Evolutionary conservation across 1,284 basidiomycete species (phyloP).

Genomic region (Inonotus hispidus): DNA sequence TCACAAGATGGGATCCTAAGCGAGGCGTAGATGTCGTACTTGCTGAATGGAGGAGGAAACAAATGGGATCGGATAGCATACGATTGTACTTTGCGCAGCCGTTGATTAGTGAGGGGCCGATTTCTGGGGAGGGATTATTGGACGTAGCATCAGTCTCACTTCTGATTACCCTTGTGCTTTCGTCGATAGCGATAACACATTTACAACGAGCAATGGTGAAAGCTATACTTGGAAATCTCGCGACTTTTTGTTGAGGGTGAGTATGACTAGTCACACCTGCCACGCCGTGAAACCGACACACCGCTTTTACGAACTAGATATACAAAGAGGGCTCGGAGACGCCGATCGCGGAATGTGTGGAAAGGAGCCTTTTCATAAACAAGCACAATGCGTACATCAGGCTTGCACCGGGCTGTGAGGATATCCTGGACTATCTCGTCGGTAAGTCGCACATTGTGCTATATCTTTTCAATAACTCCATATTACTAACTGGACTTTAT

Average conservation of each 20-base stretch:
- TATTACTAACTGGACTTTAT: no score
- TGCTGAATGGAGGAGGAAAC: constrained; percentile 2
- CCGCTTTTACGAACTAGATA: background rate
- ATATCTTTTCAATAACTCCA: no score
- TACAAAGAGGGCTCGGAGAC: background rate
- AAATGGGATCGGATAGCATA: background rate
- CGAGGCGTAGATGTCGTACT: background rate
- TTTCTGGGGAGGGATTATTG: background rate
- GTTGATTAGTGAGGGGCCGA: background rate
- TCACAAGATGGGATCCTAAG: background rate
- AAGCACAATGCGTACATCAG: background rate
- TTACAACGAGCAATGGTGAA: background rate
- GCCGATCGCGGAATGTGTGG: background rate
- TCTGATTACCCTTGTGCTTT: background rate
- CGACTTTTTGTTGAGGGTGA: background rate
- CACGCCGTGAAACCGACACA: background rate
- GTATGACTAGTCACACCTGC: no score
- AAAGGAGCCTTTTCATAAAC: background rate
- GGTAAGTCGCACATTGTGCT: background rate
- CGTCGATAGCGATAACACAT: background rate
- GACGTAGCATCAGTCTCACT: no score
- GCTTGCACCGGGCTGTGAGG: background rate
- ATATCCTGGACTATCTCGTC: background rate
- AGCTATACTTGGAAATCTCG: background rate
- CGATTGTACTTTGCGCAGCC: background rate